Base-by-base conservation (phyloP, 2,329 filamentous ascomycete genomes). In the Metarhizium sp. region DNA sequence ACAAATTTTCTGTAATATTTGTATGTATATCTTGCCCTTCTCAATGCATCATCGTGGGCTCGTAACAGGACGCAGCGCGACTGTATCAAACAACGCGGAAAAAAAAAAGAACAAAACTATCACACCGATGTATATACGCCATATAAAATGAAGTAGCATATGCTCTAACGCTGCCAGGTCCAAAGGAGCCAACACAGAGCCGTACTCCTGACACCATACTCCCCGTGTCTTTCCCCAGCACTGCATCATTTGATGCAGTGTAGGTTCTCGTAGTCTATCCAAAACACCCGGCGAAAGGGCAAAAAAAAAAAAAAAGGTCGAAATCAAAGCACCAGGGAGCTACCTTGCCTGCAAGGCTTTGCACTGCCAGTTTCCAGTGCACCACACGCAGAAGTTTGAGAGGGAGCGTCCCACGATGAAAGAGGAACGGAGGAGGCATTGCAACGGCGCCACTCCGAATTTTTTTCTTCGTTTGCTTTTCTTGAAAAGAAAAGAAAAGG, bases 301-400 rank as follows among this genome's bases (percentile, higher is more conserved):
- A 59, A 55, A 54, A 20, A 63, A 61, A 57, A 51, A 50, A 50
- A 52, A 29, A 54, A 32, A 59, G 49, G 36, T 55, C 20, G 53
- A 50, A 52, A 54, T 43, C 51, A 57, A 56, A 29, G 42, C 57
- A 54, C 51, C 52, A 52, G 40, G 40, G 49, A 25, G n/a, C 43
- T 42, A 53, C 54, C 51, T 53, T 52, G 54, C 49, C 52, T 43
- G 36, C 46, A 57, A 20, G 38, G 51, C 48, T 57, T 54, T 54
- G 45, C 45, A 48, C 16, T 45, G 7, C 2, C 16, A 20, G 18
- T 14, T 45, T 8, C 7, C 42, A 20, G 16, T 45, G 42, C 42
- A 2, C 25, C 18, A 20, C n/a, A 16, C 42, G n/a, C 42, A 20
- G 42, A 2, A 45, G n/a, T 16, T 45, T 16, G 7, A 45, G 42